These are phyloP conservation scores for Coemansia sp. DNA, from an alignment of 192 early-diverging fungal genomes.

Conservation along the genomic window DNA sequence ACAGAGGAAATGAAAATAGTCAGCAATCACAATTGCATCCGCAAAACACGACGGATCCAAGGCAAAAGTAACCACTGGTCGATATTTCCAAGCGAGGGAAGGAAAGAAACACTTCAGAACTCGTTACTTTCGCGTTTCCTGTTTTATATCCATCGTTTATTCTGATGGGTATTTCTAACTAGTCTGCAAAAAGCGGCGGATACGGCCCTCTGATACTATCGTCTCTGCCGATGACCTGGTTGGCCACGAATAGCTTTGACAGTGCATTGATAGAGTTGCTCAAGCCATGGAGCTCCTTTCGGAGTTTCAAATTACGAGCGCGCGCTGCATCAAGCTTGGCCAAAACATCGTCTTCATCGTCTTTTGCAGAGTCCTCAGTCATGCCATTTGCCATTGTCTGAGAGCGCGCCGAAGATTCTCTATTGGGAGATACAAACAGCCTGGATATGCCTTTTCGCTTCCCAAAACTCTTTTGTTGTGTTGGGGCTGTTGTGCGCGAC, in stretches of 20 bases:
- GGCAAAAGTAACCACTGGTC: no score
- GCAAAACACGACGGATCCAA: slow-evolving; percentile 60
- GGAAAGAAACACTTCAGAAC: no score
- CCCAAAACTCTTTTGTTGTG: background rate
- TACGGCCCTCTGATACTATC: background rate
- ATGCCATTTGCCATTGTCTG: background rate
- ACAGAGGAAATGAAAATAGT: background rate
- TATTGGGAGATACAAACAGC: background rate
- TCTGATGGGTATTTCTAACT: no score
- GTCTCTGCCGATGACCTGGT: background rate
- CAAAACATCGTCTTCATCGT: slow-evolving; percentile 6
- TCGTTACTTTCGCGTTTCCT: no score
- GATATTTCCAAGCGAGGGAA: no score
- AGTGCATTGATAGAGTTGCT: slow-evolving; percentile 11
- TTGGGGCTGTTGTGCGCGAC: slow-evolving; percentile 19
- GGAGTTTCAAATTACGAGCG: slow-evolving; percentile 21
- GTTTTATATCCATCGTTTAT: no score
- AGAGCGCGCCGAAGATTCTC: background rate
- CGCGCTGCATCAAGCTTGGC: slow-evolving; percentile 26
- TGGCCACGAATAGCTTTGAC: slow-evolving; percentile 12
- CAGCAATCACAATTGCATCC: slow-evolving; percentile 58
- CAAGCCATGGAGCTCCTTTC: slow-evolving; percentile 25
- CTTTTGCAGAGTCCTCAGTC: background rate
- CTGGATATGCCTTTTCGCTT: background rate
- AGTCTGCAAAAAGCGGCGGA: slow-evolving; percentile 1